Conservation (phyloP, 2,329 filamentous ascomycete genomes). For the Ophiocordyceps camponoti-rufipedis region DNA sequence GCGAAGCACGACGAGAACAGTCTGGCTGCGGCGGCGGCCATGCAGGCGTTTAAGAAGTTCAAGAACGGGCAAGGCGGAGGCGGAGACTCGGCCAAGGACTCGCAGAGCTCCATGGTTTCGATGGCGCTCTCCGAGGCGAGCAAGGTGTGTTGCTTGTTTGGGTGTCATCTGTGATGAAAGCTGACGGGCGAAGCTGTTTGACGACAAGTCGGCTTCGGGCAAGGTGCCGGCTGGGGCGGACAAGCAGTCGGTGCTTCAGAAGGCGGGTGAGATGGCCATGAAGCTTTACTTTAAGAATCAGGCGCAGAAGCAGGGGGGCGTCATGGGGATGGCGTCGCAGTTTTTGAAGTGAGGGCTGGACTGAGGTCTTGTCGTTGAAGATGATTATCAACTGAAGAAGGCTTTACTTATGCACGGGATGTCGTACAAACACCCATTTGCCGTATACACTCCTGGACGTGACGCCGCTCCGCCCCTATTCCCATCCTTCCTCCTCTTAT, state of each 20-base stretch:
- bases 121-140: constrained; percentile 78
- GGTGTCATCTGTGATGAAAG: background rate
- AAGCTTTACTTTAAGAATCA: constrained; percentile 83
- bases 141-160: constrained; percentile 31
- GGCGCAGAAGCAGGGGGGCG: constrained; percentile 23
- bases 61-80: constrained; percentile 35
- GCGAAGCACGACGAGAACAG: constrained; percentile 26
- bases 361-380: background rate
- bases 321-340: constrained; percentile 28
- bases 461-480: background rate
- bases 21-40: constrained; percentile 57
- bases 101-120: constrained; percentile 65
- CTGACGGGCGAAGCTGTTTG: constrained; percentile 27
- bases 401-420: background rate
- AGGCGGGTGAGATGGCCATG: constrained; percentile 70
- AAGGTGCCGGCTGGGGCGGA: constrained; percentile 38
- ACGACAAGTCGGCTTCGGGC: constrained; percentile 35
- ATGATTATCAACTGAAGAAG: background rate
- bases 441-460: no score
- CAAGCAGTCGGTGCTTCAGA: constrained; percentile 65
- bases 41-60: constrained; percentile 72
- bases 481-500: background rate
- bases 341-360: constrained; percentile 14
- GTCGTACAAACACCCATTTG: no score
- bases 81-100: constrained; percentile 27